Base-by-base conservation (phyloP, 2,329 filamentous ascomycete species). In the Cladophialophora carrionii region DNA sequence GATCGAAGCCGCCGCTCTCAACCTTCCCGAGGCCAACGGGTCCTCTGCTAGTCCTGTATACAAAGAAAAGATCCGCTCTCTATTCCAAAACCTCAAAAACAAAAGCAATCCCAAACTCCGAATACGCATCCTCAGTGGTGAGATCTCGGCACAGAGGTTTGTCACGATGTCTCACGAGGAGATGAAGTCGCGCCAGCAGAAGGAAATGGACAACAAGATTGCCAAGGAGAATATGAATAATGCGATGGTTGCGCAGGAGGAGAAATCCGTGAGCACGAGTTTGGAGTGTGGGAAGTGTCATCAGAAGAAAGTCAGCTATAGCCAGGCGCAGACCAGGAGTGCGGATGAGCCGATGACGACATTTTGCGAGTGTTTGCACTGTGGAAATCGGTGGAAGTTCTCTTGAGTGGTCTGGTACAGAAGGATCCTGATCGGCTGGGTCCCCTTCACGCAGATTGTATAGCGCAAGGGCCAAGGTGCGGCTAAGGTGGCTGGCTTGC, bases 201-300 rank as follows among this genome's bases (percentile, higher is more conserved):
- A 88, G 67, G 87, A 87, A 72, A 86, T 89, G 74, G 92, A 97
- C 71, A 81, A 85, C 71, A 87, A 87, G 76, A 84, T 96, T 57
- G 85, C 92, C 76, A 87, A 90, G 79, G 92, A 97, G 79, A 99
- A 99, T 79, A 93, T 98, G 90, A 92, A 92, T 82, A 92, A 94
- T 78, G 92, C 95, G 1, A 96, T 98, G 88, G 93, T 96, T 10
- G 91, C 94, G 63, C 90, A 93, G 83, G 90, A 88, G 20, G 90
- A 96, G 79, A 95, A 92, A 84, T 93, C 90, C 75, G 92, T 97
- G 80, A 92, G 89, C 76, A 89, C 90, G 76, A 91, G 89, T 63
- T 84, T 98, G 74, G 89, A 91, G 79, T 99, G 95, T 80, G 87
- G 92, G 74, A 93, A 92, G 78, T 99, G 95, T 80, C 90, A 90